Evolutionary conservation across 2,329 filamentous ascomycete genomes (phyloP), one percentile per base, ranked within the genome.

Genomic region (Epichloe sp.): DNA sequence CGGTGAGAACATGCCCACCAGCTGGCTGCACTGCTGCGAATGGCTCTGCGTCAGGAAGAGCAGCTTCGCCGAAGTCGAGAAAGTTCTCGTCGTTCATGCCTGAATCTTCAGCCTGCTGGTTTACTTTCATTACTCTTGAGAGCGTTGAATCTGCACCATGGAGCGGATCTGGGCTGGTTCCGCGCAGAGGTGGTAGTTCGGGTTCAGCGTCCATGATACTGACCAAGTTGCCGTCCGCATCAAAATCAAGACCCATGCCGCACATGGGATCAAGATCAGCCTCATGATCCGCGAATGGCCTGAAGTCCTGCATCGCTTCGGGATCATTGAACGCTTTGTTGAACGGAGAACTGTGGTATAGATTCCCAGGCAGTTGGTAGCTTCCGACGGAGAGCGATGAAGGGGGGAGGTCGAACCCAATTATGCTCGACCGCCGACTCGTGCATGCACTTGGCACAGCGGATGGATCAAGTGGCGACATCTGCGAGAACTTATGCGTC

Each of bases 161-260:
- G 17, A 49, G 44, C 31, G 49, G 43, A 44, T 52, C 49, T 26
- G 46, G 43, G 23, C 49, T 52, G 11, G 47, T 48, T 46, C 23
- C 35, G 17, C 43, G 52, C 47, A 74, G 61, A 17, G 61, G 61
- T 36, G 75, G 75, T 35, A 78, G 61, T 37, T 74, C 70, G 19
- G 64, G 64, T 44, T 75, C 71, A 17, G 68, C 59, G 15, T 74
- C 70, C 12, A 63, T 53, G 3, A 69, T 55, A 23, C 66, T 66
- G 41, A 75, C 57, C 37, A 78, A 59, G 52, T 77, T 77, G 38
- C 76, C 76, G 10, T 77, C 62, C 23, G 64, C 70, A 53, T 78
- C 76, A 49, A 79, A 72, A n/a, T 71, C 68, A 26, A 79, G 64
- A 2, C 69, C 71, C 56, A 74, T 67, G 26, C 71, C 70, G 0